Conservation (phyloP, 108 stramenopile genomes). For the Cylindrotheca closterium region DNA sequence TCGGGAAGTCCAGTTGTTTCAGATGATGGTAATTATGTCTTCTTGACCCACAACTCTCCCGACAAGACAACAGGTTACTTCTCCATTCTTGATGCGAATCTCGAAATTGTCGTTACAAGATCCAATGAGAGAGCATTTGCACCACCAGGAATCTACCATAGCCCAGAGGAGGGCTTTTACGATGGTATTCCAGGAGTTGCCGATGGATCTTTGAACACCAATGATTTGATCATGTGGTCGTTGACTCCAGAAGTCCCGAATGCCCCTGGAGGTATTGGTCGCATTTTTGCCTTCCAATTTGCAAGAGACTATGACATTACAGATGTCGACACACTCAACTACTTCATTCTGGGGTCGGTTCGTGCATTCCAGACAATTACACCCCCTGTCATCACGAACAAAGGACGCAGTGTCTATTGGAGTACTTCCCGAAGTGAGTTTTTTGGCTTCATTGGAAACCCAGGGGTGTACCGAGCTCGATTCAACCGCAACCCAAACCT, state of each 20-base stretch:
- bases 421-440: conserved; percentile 32
- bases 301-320: conserved; percentile 15
- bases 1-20: conserved; percentile 38
- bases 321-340: conserved; percentile 6
- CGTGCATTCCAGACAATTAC: conserved; percentile 30
- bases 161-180: conserved; percentile 37
- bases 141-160: conserved; percentile 42
- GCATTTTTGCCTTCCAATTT: conserved; percentile 38
- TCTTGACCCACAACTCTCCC: conserved; percentile 41
- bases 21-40: conserved; percentile 40
- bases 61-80: conserved; percentile 32
- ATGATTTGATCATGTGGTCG: conserved; percentile 41
- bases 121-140: conserved; percentile 7
- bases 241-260: conserved; percentile 11
- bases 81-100: conserved; percentile 24
- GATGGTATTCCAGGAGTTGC: conserved; percentile 14
- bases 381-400: conserved; percentile 35
- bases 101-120: neutral
- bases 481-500: conserved; percentile 23
- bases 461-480: conserved; percentile 2
- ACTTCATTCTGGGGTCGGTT: conserved; percentile 13
- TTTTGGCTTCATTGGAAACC: conserved; percentile 23
- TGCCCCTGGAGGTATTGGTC: conserved; percentile 15
- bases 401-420: conserved; percentile 24
- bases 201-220: conserved; percentile 30